phyloP scores from a whole-genome alignment of 768 basidiomycete species.

The Tylopilus rubrobrunneus region DNA sequence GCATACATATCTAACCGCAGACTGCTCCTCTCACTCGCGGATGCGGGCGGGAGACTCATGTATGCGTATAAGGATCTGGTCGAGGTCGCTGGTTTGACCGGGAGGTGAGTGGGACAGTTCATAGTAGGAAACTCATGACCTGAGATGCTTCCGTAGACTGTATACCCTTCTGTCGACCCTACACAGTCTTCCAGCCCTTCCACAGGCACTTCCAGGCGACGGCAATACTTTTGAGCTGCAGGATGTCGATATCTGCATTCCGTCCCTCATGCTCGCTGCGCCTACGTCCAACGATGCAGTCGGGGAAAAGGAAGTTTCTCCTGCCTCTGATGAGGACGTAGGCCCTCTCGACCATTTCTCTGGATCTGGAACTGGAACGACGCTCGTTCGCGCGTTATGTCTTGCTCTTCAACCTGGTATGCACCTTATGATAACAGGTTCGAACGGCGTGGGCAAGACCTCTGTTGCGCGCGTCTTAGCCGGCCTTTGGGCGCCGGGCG shows the following conservation, averaged over 20 bases:
- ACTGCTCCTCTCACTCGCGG: too few relatives aligned
- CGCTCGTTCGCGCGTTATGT: too few relatives aligned
- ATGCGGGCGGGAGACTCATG: constrained; percentile 70
- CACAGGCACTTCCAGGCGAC: constrained; percentile 33
- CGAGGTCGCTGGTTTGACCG: constrained; percentile 91
- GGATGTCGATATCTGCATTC: constrained; percentile 68
- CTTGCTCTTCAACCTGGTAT: too few relatives aligned
- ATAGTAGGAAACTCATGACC: neutral
- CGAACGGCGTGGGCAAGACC: too few relatives aligned
- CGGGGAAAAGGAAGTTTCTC: constrained; percentile 3
- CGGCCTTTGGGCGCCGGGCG: too few relatives aligned
- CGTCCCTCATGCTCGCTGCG: constrained; percentile 31
- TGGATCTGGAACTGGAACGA: too few relatives aligned
- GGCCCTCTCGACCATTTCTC: too few relatives aligned
- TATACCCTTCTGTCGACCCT: constrained; percentile 75
- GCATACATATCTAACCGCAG: constrained; percentile 93
- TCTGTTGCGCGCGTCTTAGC: too few relatives aligned
- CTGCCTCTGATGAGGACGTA: too few relatives aligned
- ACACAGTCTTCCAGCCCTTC: constrained; percentile 32
- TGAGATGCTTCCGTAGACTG: constrained; percentile 42
- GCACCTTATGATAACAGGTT: too few relatives aligned
- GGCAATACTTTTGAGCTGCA: constrained; percentile 53
- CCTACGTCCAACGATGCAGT: neutral
- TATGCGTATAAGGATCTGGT: constrained; percentile 95
- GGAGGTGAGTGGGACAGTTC: constrained; percentile 27